These are phyloP conservation scores for Neonectria faginata DNA, from an alignment of 2,329 filamentous ascomycete species.

Conservation along the genomic window DNA sequence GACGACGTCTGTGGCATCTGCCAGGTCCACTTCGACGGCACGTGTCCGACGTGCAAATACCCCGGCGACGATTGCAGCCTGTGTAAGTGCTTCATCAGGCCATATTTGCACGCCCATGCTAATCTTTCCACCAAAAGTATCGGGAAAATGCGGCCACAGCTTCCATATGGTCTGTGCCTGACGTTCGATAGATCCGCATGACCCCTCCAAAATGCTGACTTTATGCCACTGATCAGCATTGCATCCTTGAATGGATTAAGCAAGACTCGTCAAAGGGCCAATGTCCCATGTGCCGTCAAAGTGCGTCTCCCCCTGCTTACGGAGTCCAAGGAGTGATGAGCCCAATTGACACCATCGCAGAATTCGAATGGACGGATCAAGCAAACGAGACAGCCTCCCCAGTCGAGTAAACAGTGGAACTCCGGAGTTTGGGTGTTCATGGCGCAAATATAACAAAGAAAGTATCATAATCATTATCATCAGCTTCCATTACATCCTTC, in stretches of 20 bases:
- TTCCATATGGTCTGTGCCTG: slow-evolving; percentile 85
- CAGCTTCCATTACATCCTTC: too few species aligned
- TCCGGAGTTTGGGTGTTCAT: slow-evolving; percentile 40
- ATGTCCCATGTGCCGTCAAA: slow-evolving; percentile 98
- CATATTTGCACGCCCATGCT: slow-evolving; percentile 34
- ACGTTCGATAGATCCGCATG: slow-evolving; percentile 11
- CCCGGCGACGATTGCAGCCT: slow-evolving; percentile 96
- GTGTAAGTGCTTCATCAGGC: slow-evolving; percentile 65
- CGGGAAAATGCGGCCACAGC: slow-evolving; percentile 95
- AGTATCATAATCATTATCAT: slow-evolving; percentile 9
- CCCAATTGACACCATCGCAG: slow-evolving; percentile 42
- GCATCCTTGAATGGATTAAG: slow-evolving; percentile 94
- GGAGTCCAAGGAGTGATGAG: background rate
- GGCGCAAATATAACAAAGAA: slow-evolving; percentile 30
- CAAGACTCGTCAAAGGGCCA: slow-evolving; percentile 93
- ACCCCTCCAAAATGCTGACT: slow-evolving; percentile 35
- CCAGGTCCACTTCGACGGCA: slow-evolving; percentile 96
- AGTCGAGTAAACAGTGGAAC: slow-evolving; percentile 39
- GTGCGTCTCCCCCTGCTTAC: slow-evolving; percentile 60
- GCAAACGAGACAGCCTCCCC: slow-evolving; percentile 47
- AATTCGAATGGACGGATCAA: slow-evolving; percentile 57
- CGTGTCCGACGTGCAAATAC: slow-evolving; percentile 97
- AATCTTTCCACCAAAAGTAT: slow-evolving; percentile 68
- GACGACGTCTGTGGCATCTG: slow-evolving; percentile 99
- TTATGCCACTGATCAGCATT: slow-evolving; percentile 72